phyloP scores from a whole-genome alignment of 148 eudicot genomes.

The Cornus kousa region DNA sequence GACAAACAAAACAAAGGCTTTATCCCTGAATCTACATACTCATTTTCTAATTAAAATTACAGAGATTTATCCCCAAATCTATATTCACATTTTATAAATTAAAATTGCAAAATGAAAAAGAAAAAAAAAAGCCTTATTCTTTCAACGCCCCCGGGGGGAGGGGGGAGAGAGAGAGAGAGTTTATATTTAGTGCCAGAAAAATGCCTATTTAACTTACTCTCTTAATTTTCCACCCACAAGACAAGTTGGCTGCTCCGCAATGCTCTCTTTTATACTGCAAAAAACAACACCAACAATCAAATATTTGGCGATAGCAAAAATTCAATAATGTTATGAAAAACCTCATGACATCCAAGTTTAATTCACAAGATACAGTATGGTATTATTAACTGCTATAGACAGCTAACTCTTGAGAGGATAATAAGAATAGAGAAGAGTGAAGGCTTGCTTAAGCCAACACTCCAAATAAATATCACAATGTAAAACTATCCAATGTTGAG shows the following conservation, averaged over 20 bases:
- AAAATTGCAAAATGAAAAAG: not conserved
- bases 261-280: slow-evolving; percentile 84
- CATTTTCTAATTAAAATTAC: not conserved
- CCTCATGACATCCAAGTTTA: not conserved
- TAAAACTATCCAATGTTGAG: not conserved
- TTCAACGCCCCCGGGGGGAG: not conserved
- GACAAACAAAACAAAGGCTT: not conserved
- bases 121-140: not conserved
- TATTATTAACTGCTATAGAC: not conserved
- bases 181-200: no score
- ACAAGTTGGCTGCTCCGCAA: slow-evolving; percentile 78
- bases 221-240: slow-evolving; percentile 86
- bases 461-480: not conserved
- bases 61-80: not conserved
- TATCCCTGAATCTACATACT: not conserved
- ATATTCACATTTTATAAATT: no score
- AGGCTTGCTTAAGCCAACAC: not conserved
- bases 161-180: no score
- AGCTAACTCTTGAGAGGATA: slow-evolving; percentile 8
- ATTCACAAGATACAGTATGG: not conserved
- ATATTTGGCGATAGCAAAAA: not conserved
- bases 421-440: not conserved
- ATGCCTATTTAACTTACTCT: slow-evolving; percentile 56
- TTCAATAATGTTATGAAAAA: not conserved
- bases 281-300: slow-evolving; percentile 19